phyloP scores from a whole-genome alignment of 2,329 filamentous ascomycete species.

The Grosmannia penicillata region DNA sequence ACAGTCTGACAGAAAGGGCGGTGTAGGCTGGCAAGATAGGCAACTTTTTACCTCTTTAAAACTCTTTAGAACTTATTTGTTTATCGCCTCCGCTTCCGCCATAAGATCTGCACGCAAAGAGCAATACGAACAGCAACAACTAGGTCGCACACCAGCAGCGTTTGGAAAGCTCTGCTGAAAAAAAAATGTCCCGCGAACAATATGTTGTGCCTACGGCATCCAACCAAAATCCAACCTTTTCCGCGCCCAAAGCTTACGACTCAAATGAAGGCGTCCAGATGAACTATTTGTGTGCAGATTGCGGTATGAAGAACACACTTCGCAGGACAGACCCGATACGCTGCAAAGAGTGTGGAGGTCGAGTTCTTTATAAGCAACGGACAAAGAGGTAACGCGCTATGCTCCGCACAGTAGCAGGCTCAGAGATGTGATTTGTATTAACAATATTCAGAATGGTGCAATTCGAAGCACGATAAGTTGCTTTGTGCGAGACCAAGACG shows the following conservation, averaged over 20 bases:
- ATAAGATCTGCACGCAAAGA: too few species aligned
- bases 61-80: too few species aligned
- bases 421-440: background rate
- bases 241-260: constrained; percentile 13
- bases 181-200: constrained; percentile 46
- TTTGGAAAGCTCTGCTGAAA: background rate
- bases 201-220: constrained; percentile 55
- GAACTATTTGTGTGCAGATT: constrained; percentile 70
- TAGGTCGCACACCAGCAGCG: too few species aligned
- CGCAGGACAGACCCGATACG: constrained; percentile 68
- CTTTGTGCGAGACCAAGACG: too few species aligned
- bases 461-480: constrained; percentile 88
- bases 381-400: constrained; percentile 94
- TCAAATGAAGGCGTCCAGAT: constrained; percentile 35
- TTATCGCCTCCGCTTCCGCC: too few species aligned
- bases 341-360: constrained; percentile 86
- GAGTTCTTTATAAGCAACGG: constrained; percentile 93
- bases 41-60: too few species aligned
- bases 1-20: too few species aligned
- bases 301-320: constrained; percentile 60
- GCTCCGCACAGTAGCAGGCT: too few species aligned
- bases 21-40: too few species aligned
- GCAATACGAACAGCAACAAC: too few species aligned
- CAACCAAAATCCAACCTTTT: constrained; percentile 23
- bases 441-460: constrained; percentile 71